phyloP scores from a whole-genome alignment of 2,329 filamentous ascomycete species.

The Talaromyces albobiverticillius region DNA sequence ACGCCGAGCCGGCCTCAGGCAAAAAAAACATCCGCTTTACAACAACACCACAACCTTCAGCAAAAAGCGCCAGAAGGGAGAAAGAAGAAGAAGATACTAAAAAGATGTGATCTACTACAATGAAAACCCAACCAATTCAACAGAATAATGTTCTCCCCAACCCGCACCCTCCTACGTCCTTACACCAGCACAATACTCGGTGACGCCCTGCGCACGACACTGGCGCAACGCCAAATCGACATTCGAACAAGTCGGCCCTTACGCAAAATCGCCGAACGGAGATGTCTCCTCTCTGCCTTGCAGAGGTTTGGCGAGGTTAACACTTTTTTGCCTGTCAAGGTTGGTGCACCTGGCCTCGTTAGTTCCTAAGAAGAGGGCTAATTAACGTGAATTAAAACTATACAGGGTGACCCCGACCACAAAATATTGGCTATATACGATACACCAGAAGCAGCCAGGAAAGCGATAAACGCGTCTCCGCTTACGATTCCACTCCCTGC shows the following conservation, averaged over 20 bases:
- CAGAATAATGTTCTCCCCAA: conserved; percentile 2
- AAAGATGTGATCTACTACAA: background rate
- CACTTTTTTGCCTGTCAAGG: conserved; percentile 36
- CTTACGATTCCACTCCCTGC: background rate
- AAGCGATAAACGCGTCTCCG: conserved; percentile 30
- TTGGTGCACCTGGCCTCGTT: conserved; percentile 15
- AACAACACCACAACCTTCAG: no score
- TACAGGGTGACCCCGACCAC: conserved; percentile 21
- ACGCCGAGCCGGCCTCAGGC: no score
- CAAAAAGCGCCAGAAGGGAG: no score
- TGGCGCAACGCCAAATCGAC: conserved; percentile 25
- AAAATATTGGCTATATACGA: conserved; percentile 36
- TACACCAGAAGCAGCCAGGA: conserved; percentile 29
- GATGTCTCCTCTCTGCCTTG: conserved; percentile 32
- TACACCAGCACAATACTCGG: background rate
- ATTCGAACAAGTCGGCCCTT: conserved; percentile 28
- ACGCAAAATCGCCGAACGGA: conserved; percentile 31
- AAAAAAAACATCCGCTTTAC: no score
- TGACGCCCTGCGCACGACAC: background rate
- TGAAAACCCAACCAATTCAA: background rate
- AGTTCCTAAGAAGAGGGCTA: background rate
- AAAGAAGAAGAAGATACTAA: background rate
- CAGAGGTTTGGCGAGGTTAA: conserved; percentile 42
- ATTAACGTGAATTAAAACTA: background rate
- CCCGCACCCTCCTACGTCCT: background rate